Base-by-base conservation (phyloP, 2,329 filamentous ascomycete genomes). In the Ceratocystis papillata region DNA sequence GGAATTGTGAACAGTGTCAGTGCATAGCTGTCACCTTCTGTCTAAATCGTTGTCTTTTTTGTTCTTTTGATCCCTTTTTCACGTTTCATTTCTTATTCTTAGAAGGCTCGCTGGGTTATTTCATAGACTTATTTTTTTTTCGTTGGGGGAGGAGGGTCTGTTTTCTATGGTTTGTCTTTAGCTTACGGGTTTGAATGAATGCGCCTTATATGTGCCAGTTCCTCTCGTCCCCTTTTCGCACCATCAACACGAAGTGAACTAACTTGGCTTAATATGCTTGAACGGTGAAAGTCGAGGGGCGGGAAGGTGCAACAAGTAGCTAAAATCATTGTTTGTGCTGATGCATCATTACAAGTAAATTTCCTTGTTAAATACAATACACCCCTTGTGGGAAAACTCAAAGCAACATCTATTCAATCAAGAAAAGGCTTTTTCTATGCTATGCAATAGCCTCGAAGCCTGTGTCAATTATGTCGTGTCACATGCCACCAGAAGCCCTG, bases 21-120 rank as follows among this genome's bases (percentile, higher is more conserved):
- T 15, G 68, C 72, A 59, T 71, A 64, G 67, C 72, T 44, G 71
- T 33, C 62, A 33, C 33, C 7, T 46, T 28, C 65, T 33, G 10
- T 46, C 17, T 66, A 15, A 15, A 41, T 41, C 3, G 37, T 65
- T 72, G 85, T 69, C 85, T 62, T 60, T 65, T 33, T 37, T 63
- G 50, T 59, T 65, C 63, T 48, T 48, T 65, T 53, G 59, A 41
- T 67, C 83, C 60, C 41, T 48, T 61, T 46, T 64, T 61, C 12
- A 41, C 3, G 12, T 41, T 28, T 57, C 33, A 45, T 65, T 57
- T 41, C 60, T 60, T 28, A 30, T 46, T 63, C 41, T 17, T 65
- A 62, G 33, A 64, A 17, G 55, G 17, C n/a, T 33, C 15, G 55
- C 33, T 37, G 28, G 37, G 8, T 53, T 53, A 25, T 59, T 57